Evolutionary conservation across 352 stramenopile genomes (phyloP).

Genomic region (Globisporangium radiosum): DNA sequence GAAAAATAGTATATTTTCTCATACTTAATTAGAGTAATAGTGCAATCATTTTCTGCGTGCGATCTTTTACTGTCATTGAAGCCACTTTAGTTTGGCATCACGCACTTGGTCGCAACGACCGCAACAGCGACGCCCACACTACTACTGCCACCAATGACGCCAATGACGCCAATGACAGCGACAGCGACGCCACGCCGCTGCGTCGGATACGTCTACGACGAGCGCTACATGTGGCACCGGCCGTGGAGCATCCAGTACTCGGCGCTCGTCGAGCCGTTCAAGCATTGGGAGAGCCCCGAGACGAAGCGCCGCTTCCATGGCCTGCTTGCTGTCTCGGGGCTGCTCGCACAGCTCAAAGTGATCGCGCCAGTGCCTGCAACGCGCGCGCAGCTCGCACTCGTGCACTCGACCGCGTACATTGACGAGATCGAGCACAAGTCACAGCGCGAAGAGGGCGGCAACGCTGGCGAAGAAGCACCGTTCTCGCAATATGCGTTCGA

Average conservation of each 20-base stretch:
- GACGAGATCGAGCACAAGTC: slow-evolving; percentile 44
- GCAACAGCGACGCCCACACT: too few relatives aligned
- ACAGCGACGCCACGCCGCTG: background rate
- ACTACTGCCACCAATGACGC: too few relatives aligned
- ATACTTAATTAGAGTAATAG: too few relatives aligned
- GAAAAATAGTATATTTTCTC: too few relatives aligned
- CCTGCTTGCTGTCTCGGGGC: slow-evolving; percentile 62
- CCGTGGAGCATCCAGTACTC: slow-evolving; percentile 50
- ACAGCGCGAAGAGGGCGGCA: slow-evolving; percentile 43
- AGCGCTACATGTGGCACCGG: slow-evolving; percentile 75
- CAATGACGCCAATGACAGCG: background rate
- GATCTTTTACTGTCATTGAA: too few relatives aligned
- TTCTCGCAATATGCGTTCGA: slow-evolving; percentile 71
- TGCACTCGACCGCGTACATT: slow-evolving; percentile 60
- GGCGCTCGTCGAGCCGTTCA: slow-evolving; percentile 47
- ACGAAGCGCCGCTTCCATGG: slow-evolving; percentile 80
- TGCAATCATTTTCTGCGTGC: too few relatives aligned
- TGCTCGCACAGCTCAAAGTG: slow-evolving; percentile 37
- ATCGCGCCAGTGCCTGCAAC: slow-evolving; percentile 33
- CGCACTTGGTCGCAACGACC: too few relatives aligned
- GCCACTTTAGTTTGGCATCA: too few relatives aligned
- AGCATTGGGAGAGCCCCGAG: slow-evolving; percentile 74
- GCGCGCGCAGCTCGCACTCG: slow-evolving; percentile 33
- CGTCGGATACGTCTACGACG: slow-evolving; percentile 78
- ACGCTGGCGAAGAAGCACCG: slow-evolving; percentile 61